phyloP scores from a whole-genome alignment of 2,329 filamentous ascomycete species.

The Pseudogymnoascus sp. region DNA sequence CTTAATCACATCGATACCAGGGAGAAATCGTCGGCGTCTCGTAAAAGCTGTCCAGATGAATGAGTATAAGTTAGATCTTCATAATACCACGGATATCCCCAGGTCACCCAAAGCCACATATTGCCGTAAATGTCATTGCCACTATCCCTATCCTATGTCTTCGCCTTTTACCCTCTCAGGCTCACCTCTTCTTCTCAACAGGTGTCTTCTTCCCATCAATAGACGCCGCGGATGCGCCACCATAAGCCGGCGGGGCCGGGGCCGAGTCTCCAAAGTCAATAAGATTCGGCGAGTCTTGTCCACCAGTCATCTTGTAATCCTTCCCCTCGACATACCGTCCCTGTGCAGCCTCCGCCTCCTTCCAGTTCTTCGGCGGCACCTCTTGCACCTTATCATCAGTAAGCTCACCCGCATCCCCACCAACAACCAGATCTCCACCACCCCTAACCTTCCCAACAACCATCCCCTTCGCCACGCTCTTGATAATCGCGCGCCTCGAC shows the following conservation, averaged over 20 bases:
- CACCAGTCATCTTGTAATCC: conserved; percentile 21
- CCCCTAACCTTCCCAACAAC: conserved; percentile 72
- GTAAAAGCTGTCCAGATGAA: no score
- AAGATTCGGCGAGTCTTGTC: conserved; percentile 20
- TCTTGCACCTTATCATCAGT: conserved; percentile 7
- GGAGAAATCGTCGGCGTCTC: no score
- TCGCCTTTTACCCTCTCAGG: background rate
- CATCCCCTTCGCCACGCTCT: conserved; percentile 96
- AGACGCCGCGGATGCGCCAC: conserved; percentile 19
- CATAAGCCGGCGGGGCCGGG: conserved; percentile 21
- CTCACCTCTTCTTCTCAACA: conserved; percentile 7
- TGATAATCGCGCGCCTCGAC: conserved; percentile 79
- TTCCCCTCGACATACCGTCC: conserved; percentile 17
- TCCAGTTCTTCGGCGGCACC: conserved; percentile 15
- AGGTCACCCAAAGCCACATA: background rate
- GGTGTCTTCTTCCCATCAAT: conserved; percentile 19
- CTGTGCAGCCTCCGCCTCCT: conserved; percentile 21
- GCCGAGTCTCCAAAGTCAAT: conserved; percentile 20
- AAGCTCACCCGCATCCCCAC: conserved; percentile 31
- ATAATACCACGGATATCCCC: no score
- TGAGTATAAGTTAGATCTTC: no score
- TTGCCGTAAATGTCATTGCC: background rate
- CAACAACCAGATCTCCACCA: conserved; percentile 66
- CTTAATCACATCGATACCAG: no score
- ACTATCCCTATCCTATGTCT: background rate